A percentile compares a stretch with the other conserved stretches of the same genome.
Conservation (phyloP, 106 monocot species). For the Gastrodia elata region DNA sequence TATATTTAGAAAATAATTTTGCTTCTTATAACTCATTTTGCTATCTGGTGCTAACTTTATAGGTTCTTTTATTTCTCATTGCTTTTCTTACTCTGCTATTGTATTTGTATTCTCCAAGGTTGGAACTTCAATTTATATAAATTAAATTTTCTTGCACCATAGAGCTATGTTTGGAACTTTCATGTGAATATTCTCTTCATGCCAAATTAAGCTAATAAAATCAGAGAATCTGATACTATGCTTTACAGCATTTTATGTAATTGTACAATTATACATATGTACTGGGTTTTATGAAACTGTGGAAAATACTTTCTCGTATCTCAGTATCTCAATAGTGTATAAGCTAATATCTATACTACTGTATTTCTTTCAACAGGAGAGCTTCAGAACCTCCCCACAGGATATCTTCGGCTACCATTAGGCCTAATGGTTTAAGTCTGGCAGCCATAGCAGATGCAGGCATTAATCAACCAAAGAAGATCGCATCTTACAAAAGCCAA, state of each 20-base stretch:
- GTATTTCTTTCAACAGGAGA: conserved; percentile 19
- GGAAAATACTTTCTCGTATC: background rate
- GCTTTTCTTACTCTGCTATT: too few relatives aligned
- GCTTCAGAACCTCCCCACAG: conserved; percentile 28
- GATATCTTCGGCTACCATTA: conserved; percentile 23
- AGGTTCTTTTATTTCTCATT: too few relatives aligned
- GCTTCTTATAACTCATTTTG: too few relatives aligned
- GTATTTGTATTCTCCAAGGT: background rate
- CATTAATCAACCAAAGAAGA: conserved; percentile 14
- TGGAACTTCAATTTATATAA: background rate
- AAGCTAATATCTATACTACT: background rate
- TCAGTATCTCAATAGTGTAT: background rate
- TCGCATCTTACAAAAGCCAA: conserved; percentile 37
- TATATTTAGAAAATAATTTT: too few relatives aligned
- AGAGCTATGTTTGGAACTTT: too few relatives aligned
- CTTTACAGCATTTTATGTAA: too few relatives aligned
- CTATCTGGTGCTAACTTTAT: too few relatives aligned
- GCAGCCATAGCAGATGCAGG: conserved; percentile 10
- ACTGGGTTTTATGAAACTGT: background rate
- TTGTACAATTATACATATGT: background rate
- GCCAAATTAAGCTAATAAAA: background rate
- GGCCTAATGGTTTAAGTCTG: conserved; percentile 10
- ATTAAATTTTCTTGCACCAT: background rate
- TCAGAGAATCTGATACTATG: too few relatives aligned
- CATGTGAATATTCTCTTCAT: too few relatives aligned